These are phyloP conservation scores for Pythium dissimile DNA, from an alignment of 352 stramenopile genomes.

Conservation along the genomic window DNA sequence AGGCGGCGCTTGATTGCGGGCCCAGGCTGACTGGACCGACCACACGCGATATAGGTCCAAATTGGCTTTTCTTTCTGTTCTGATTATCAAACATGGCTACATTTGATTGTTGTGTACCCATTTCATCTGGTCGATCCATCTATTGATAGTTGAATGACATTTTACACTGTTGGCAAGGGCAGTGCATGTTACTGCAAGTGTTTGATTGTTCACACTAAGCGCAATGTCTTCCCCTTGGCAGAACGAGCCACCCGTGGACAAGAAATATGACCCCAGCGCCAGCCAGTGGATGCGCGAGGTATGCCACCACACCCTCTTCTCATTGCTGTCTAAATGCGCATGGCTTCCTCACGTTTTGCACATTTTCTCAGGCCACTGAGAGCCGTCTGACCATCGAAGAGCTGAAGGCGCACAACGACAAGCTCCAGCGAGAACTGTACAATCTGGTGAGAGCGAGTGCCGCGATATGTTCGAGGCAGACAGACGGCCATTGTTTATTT, in stretches of 20 bases:
- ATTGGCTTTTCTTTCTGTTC: conserved; percentile 9
- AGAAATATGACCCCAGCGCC: conserved; percentile 44
- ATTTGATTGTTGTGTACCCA: conserved; percentile 11
- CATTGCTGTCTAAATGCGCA: too few relatives aligned
- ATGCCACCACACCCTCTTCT: too few relatives aligned
- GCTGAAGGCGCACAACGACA: conserved; percentile 52
- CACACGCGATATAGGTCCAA: too few relatives aligned
- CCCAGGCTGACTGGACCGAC: background rate
- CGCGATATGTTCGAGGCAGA: too few relatives aligned
- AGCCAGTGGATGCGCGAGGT: conserved; percentile 74
- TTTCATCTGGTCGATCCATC: background rate
- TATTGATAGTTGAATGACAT: conserved; percentile 2
- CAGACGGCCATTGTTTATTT: too few relatives aligned
- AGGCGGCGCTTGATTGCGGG: too few relatives aligned
- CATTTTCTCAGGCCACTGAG: conserved; percentile 36
- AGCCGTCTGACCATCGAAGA: conserved; percentile 48
- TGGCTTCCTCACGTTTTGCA: too few relatives aligned
- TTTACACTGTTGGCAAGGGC: background rate
- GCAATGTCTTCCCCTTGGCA: conserved; percentile 33
- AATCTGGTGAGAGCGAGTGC: conserved; percentile 29
- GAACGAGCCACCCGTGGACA: conserved; percentile 29
- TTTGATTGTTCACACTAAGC: background rate
- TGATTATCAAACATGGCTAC: conserved; percentile 10
- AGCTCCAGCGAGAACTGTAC: conserved; percentile 56
- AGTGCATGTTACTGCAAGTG: background rate